Conservation (phyloP, 768 basidiomycete species). For the Suillus bovinus region DNA sequence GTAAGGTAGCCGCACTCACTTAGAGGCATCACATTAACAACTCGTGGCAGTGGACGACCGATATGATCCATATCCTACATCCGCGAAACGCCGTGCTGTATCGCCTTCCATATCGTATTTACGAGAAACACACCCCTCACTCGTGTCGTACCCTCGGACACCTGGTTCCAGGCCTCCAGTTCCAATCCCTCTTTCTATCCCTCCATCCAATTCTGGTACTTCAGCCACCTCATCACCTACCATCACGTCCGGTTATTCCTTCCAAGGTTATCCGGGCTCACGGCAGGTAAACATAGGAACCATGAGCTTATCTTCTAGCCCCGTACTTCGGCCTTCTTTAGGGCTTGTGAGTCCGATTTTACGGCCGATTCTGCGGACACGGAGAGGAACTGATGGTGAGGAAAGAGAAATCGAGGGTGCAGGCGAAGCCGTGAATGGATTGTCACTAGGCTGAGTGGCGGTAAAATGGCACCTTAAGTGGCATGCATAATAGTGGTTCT, state of each 20-base stretch:
- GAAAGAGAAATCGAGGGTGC: conserved; percentile 77
- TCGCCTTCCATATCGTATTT: conserved; percentile 75
- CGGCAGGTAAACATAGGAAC: conserved; percentile 38
- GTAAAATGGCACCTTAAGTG: background rate
- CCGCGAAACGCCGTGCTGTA: conserved; percentile 79
- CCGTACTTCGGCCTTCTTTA: conserved; percentile 70
- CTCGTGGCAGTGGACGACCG: conserved; percentile 68
- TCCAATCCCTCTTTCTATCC: conserved; percentile 64
- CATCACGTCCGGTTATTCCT: conserved; percentile 49
- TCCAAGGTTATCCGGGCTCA: conserved; percentile 40
- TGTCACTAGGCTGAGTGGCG: conserved; percentile 40
- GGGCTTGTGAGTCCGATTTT: conserved; percentile 77
- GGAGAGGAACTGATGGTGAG: conserved; percentile 54
- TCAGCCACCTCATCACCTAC: conserved; percentile 78
- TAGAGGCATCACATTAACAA: conserved; percentile 12
- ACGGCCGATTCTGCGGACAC: conserved; percentile 59
- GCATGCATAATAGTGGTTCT: background rate
- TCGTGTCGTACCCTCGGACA: conserved; percentile 45
- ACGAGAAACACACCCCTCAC: conserved; percentile 55
- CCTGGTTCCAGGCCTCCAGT: conserved; percentile 63
- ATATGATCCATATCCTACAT: conserved; percentile 79
- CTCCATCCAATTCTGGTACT: conserved; percentile 48
- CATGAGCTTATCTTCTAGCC: conserved; percentile 66
- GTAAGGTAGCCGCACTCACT: conserved; percentile 37
- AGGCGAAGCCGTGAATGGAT: conserved; percentile 71